Conservation (phyloP, 257 asterid genomes). For the Cordia subcordata region DNA sequence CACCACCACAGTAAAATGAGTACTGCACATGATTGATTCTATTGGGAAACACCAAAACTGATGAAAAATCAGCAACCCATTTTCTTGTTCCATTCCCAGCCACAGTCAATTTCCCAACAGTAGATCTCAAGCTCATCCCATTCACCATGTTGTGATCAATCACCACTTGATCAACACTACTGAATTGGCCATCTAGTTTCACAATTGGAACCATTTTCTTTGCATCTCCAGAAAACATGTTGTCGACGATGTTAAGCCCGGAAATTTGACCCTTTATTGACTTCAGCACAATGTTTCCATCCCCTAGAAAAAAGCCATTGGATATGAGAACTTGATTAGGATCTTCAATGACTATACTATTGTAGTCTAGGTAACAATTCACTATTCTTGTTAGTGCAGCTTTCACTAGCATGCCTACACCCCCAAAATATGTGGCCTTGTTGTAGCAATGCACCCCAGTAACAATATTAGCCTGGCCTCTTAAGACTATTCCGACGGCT, state of each 20-base stretch:
- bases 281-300: conserved; percentile 47
- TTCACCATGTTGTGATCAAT: conserved; percentile 41
- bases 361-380: conserved; percentile 43
- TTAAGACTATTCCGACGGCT: conserved; percentile 34
- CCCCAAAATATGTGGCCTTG: conserved; percentile 54
- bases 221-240: conserved; percentile 39
- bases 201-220: conserved; percentile 31
- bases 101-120: conserved; percentile 37
- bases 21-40: conserved; percentile 41
- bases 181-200: conserved; percentile 36
- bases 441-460: conserved; percentile 56
- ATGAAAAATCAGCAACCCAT: conserved; percentile 50
- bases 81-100: conserved; percentile 41
- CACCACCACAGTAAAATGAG: conserved; percentile 31
- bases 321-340: conserved; percentile 41
- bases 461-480: conserved; percentile 49
- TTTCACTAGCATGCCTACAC: conserved; percentile 45
- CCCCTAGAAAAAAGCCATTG: conserved; percentile 52
- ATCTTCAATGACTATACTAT: conserved; percentile 48
- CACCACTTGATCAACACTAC: conserved; percentile 41
- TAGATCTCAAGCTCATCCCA: conserved; percentile 56
- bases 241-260: conserved; percentile 40
- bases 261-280: conserved; percentile 36
- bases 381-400: conserved; percentile 50
- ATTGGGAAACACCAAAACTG: conserved; percentile 44